phyloP scores from a whole-genome alignment of 2,329 filamentous ascomycete species.

The Venturia pyrina region DNA sequence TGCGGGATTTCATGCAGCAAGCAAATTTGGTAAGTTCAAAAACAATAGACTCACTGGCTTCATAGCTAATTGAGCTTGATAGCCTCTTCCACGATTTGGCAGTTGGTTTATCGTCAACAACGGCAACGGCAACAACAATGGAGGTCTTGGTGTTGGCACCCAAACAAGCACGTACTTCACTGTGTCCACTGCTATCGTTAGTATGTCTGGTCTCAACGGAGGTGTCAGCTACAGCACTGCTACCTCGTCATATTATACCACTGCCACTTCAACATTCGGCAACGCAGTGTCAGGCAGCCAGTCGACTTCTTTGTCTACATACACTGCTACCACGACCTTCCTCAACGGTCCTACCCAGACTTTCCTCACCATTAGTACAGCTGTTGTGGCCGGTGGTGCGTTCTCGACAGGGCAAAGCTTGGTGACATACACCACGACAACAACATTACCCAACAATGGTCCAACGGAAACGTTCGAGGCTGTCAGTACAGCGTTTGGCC shows the following conservation, averaged over 20 bases:
- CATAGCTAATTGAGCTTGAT: neutral
- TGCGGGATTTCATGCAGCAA: conserved; percentile 8
- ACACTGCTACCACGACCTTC: conserved; percentile 7
- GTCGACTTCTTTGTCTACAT: neutral
- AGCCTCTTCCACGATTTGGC: conserved; percentile 6
- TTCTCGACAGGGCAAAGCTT: neutral
- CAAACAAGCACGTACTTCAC: neutral
- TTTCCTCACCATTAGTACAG: conserved; percentile 4
- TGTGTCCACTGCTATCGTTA: neutral
- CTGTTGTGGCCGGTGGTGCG: neutral
- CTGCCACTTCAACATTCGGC: neutral
- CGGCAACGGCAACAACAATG: conserved; percentile 1
- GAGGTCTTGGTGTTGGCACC: neutral
- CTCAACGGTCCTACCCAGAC: conserved; percentile 3
- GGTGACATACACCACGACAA: neutral
- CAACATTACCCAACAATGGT: conserved; percentile 3
- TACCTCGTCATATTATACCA: neutral
- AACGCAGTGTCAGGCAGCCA: neutral
- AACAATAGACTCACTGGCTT: neutral
- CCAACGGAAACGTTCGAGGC: neutral
- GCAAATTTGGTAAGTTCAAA: neutral
- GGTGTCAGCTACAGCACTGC: neutral
- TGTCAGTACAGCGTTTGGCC: neutral
- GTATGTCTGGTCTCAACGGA: neutral
- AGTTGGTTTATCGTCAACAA: conserved; percentile 5